Evolutionary conservation across 108 stramenopile species (phyloP), one percentile per base, ranked within the genome.

Genomic region (Pseudonitzschia delicatissima): DNA sequence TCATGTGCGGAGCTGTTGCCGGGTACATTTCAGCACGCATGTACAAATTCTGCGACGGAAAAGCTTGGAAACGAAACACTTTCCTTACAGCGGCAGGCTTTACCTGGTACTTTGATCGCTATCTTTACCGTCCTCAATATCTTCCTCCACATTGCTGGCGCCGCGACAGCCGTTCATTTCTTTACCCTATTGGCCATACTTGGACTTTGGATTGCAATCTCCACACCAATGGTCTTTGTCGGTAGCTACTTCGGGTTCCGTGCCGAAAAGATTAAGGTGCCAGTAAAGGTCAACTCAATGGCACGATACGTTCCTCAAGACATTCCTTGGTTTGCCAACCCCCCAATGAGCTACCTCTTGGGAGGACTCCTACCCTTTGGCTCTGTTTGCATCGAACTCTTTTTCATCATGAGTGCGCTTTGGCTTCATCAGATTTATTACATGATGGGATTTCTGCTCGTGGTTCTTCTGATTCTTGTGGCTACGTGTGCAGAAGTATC

Each of bases 391-490:
- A 96, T 99, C 60, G 99, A 99, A 78, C 81, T 98, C 58, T 97
- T 94, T 68, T 99, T 99, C 88, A 95, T 99, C 78, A 95, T 99
- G 92, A 79, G 82, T 37, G 87, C 92, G 39, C 72, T 99, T 50
- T 99, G 99, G 99, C 80, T 98, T 50, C 89, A 96, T 57, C 97
- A 97, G 71, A 85, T 93, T 55, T 99, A 98, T 85, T 99, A 98
- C 84, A 91, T 99, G 51, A 97, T 99, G 83, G 95, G 99, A 49
- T 98, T 98, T 78, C 81, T 99, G 29, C 77, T 97, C 66, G 82
- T 92, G 6, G 96, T 98, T 11, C 71, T 94, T 26, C n/a, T 96
- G 63, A 98, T 98, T 70, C 83, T 99, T 9, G 73, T 76, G 4
- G 87, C 94, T 6, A 98, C 97, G 17, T 96, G 96, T 76, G 96